phyloP scores from a whole-genome alignment of 2,329 filamentous ascomycete species.

The Exserohilum rostratum region DNA sequence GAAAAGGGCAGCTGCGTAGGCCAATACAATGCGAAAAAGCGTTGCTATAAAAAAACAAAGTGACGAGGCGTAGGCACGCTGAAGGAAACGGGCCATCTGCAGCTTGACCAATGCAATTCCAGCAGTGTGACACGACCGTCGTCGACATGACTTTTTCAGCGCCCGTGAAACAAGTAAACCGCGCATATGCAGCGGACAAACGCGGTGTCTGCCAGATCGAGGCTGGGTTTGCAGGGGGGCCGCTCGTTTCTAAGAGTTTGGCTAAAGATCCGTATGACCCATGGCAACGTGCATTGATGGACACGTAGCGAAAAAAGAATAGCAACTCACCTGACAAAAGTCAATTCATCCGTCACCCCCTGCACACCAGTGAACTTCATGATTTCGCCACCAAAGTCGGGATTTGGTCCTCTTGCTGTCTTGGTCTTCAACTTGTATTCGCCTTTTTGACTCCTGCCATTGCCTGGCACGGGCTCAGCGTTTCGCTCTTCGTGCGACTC shows the following conservation, averaged over 20 bases:
- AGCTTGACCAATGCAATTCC: conserved; percentile 18
- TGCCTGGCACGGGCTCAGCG: conserved; percentile 52
- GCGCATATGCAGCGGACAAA: conserved; percentile 1
- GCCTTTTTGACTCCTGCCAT: conserved; percentile 60
- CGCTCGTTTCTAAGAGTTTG: neutral
- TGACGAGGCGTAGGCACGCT: conserved; percentile 15
- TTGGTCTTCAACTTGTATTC: conserved; percentile 56
- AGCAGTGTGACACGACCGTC: conserved; percentile 9
- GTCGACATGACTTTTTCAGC: neutral
- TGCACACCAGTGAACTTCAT: conserved; percentile 52
- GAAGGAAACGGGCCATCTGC: conserved; percentile 22
- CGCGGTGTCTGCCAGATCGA: neutral
- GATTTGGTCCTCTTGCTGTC: conserved; percentile 51
- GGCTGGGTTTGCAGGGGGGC: neutral
- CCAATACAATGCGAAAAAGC: neutral
- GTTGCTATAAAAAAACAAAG: conserved; percentile 13
- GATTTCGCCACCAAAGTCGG: conserved; percentile 54
- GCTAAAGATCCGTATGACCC: neutral
- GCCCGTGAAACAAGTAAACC: neutral
- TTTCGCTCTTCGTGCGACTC: conserved; percentile 65
- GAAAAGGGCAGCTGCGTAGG: neutral
- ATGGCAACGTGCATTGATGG: conserved; percentile 9
- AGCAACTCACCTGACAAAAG: conserved; percentile 55
- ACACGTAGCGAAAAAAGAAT: conserved; percentile 9
- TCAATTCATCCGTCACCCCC: conserved; percentile 54